Evolutionary conservation across 192 early-diverging fungal genomes (phyloP).

Genomic region (Coemansia sp.): DNA sequence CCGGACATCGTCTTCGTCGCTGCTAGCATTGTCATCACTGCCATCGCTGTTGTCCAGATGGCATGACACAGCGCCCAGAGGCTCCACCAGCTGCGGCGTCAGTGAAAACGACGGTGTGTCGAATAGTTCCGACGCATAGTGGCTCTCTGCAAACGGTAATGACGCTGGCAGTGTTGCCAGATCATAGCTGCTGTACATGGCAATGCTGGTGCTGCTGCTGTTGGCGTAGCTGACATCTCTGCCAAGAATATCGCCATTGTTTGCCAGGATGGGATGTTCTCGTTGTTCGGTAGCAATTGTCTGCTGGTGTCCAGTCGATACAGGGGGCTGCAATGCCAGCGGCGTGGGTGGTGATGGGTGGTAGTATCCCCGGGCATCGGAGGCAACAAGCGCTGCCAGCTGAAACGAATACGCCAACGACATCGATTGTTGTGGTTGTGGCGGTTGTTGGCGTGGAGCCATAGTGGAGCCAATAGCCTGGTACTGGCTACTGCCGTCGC

Average conservation of each 20-base stretch:
- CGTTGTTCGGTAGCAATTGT: too few species aligned
- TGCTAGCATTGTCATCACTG: neutral
- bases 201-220: neutral
- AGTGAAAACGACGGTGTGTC: neutral
- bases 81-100: conserved; percentile 2
- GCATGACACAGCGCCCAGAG: neutral
- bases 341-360: conserved; percentile 4
- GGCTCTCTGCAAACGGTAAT: neutral
- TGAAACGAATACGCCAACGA: neutral
- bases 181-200: neutral
- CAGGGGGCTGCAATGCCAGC: conserved; percentile 10
- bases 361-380: neutral
- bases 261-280: too few species aligned
- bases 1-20: neutral
- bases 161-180: neutral
- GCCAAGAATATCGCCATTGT: neutral
- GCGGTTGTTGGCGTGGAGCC: neutral
- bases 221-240: neutral
- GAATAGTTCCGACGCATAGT: neutral
- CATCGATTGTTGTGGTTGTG: neutral
- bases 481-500: neutral
- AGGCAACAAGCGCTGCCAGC: conserved; percentile 3
- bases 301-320: neutral
- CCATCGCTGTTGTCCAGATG: neutral
- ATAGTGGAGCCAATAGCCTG: neutral